phyloP scores from a whole-genome alignment of 2,329 filamentous ascomycete species.

The Colletotrichum theobromicola region DNA sequence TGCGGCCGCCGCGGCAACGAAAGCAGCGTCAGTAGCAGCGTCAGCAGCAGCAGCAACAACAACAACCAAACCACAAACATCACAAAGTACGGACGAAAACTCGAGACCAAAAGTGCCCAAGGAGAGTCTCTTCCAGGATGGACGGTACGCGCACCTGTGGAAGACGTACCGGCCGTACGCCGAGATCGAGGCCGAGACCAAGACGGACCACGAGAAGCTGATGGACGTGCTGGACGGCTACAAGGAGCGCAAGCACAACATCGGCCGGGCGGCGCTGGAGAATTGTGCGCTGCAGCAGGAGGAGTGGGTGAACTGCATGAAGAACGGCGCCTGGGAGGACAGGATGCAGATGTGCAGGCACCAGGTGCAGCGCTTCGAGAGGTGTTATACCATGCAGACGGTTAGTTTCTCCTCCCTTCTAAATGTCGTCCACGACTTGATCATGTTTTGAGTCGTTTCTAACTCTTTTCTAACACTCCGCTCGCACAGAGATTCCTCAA shows the following conservation, averaged over 20 bases:
- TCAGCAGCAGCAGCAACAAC: constrained; percentile 21
- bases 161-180: constrained; percentile 81
- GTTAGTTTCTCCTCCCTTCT: constrained; percentile 41
- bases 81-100: not conserved
- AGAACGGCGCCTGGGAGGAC: constrained; percentile 69
- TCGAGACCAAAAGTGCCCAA: constrained; percentile 43
- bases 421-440: too few relatives aligned
- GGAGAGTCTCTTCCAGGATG: constrained; percentile 62
- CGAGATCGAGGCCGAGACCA: constrained; percentile 71
- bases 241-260: constrained; percentile 79
- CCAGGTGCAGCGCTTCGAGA: constrained; percentile 79
- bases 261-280: constrained; percentile 84
- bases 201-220: constrained; percentile 81
- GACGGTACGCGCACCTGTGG: constrained; percentile 86
- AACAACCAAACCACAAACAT: constrained; percentile 5
- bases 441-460: too few relatives aligned
- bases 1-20: constrained; percentile 19
- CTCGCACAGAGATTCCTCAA: constrained; percentile 77
- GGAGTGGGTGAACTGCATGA: constrained; percentile 83
- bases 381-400: constrained; percentile 88
- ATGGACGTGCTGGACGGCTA: constrained; percentile 81
- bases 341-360: constrained; percentile 80
- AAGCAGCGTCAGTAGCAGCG: constrained; percentile 22
- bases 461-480: not conserved
- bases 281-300: constrained; percentile 91